These are phyloP conservation scores for Leucocoprinus sp. DNA, from an alignment of 768 basidiomycete genomes.

Conservation along the genomic window DNA sequence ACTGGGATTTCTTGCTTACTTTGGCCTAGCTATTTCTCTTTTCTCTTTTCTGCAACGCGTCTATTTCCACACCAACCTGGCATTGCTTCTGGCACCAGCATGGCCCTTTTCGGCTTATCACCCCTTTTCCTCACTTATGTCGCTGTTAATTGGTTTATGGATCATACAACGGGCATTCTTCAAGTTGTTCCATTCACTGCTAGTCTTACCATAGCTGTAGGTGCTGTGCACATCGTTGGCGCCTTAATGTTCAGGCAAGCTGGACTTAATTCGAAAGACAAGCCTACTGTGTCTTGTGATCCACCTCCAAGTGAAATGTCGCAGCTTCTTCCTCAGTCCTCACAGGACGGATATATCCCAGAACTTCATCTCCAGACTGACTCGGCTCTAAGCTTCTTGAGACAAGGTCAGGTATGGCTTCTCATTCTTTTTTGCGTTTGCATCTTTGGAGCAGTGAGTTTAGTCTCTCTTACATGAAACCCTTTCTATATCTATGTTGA, in stretches of 20 bases:
- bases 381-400: conserved; percentile 36
- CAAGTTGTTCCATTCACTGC: conserved; percentile 39
- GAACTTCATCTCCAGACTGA: conserved; percentile 10
- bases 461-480: not conserved
- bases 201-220: conserved; percentile 50
- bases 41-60: conserved; percentile 68
- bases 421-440: conserved; percentile 43
- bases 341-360: conserved; percentile 3
- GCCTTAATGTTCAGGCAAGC: conserved; percentile 24
- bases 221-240: conserved; percentile 45
- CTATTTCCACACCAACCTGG: conserved; percentile 60
- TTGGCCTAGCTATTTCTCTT: conserved; percentile 53
- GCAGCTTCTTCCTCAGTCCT: conserved; percentile 18
- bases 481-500: not conserved
- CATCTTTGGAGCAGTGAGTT: conserved; percentile 62
- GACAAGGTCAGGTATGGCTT: conserved; percentile 56
- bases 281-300: conserved; percentile 2
- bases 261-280: conserved; percentile 5
- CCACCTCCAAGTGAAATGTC: conserved; percentile 24
- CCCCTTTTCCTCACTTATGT: conserved; percentile 64
- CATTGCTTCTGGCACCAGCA: conserved; percentile 54
- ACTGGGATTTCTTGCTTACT: not conserved
- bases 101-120: conserved; percentile 76
- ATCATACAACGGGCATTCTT: conserved; percentile 32
- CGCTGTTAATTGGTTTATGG: conserved; percentile 55